Conservation (phyloP, 805 yeast genomes). For the Candida multigemmis region DNA sequence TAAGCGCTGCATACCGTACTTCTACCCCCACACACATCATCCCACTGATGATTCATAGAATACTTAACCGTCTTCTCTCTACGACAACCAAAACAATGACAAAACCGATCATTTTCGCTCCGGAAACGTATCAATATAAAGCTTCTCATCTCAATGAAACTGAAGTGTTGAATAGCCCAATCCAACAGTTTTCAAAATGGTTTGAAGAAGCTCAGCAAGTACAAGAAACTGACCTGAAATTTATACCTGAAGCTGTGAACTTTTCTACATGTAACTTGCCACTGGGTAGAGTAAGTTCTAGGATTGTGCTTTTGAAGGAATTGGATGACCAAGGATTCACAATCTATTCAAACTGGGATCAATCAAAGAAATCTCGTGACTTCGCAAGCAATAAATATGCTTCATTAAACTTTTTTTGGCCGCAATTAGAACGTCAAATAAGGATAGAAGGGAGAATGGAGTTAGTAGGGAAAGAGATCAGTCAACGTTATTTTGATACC, state of each 20-base stretch:
- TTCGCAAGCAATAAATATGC: slow-evolving; percentile 67
- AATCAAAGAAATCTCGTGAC: slow-evolving; percentile 75
- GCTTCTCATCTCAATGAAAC: slow-evolving; percentile 49
- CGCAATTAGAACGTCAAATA: slow-evolving; percentile 81
- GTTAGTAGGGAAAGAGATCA: slow-evolving; percentile 61
- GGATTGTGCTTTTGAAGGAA: slow-evolving; percentile 84
- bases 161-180: slow-evolving; percentile 53
- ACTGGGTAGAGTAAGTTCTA: slow-evolving; percentile 79
- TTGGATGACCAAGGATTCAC: slow-evolving; percentile 79
- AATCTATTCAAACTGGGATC: slow-evolving; percentile 85
- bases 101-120: slow-evolving; percentile 61
- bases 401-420: slow-evolving; percentile 88
- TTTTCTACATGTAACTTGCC: slow-evolving; percentile 88
- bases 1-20: too few species aligned
- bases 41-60: too few species aligned
- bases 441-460: slow-evolving; percentile 85
- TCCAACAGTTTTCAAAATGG: slow-evolving; percentile 77
- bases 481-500: slow-evolving; percentile 70
- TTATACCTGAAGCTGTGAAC: slow-evolving; percentile 73
- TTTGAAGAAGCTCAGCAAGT: slow-evolving; percentile 61
- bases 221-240: slow-evolving; percentile 28
- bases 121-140: slow-evolving; percentile 80
- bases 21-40: too few species aligned
- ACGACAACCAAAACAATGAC: too few species aligned
- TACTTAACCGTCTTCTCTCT: too few species aligned